Percentiles rank a stretch among this genome's conserved stretches.
These are phyloP conservation scores for Nannochloropsis gaditana DNA, from an alignment of 108 stramenopile species.

Conservation along the genomic window DNA sequence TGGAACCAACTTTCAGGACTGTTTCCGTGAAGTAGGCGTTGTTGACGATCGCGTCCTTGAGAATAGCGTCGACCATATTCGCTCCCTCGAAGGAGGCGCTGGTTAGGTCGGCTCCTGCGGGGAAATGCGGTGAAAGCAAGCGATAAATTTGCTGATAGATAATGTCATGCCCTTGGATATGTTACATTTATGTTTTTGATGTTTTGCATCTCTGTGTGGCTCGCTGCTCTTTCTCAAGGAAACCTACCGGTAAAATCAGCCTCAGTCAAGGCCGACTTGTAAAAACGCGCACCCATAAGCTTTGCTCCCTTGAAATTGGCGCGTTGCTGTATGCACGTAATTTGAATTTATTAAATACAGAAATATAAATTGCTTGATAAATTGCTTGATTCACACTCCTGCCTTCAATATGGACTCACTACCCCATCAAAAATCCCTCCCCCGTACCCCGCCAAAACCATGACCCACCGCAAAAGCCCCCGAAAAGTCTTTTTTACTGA, in stretches of 20 bases:
- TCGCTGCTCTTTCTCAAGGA: too few relatives aligned
- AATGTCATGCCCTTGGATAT: too few relatives aligned
- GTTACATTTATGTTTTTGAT: too few relatives aligned
- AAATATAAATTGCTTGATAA: too few relatives aligned
- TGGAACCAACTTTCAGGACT: neutral
- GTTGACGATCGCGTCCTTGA: neutral
- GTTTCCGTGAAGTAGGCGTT: neutral
- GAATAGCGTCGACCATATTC: neutral
- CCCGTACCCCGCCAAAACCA: neutral
- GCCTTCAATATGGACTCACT: neutral
- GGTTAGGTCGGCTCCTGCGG: neutral
- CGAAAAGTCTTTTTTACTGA: neutral
- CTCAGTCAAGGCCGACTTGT: constrained; percentile 1
- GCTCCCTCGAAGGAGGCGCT: neutral
- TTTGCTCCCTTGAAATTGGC: neutral
- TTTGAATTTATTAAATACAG: too few relatives aligned
- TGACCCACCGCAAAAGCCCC: neutral
- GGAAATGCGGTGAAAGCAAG: neutral
- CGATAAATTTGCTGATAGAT: neutral
- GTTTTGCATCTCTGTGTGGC: too few relatives aligned
- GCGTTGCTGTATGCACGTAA: neutral
- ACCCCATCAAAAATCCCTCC: neutral
- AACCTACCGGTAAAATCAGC: constrained; percentile 13
- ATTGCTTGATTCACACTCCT: neutral
- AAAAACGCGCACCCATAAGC: constrained; percentile 12